phyloP scores from a whole-genome alignment of 192 early-diverging fungal species.

The Allomyces macrogynus region DNA sequence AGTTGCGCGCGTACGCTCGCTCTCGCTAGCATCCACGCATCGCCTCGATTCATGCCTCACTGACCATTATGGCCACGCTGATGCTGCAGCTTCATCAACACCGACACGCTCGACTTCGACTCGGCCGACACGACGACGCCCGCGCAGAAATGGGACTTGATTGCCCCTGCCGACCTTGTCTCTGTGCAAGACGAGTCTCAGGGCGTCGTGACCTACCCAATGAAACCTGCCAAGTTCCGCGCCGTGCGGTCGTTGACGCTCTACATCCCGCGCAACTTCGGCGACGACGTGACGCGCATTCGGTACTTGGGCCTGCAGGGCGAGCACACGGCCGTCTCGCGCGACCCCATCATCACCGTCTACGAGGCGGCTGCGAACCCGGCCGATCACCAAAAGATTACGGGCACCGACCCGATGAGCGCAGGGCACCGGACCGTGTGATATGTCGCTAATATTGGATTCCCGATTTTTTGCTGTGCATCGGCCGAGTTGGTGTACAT shows the following conservation, averaged over 20 bases:
- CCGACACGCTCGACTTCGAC: conserved; percentile 80
- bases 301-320: conserved; percentile 78
- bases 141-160: conserved; percentile 68
- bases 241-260: conserved; percentile 59
- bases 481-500: too few relatives aligned
- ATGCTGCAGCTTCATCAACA: conserved; percentile 54
- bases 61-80: conserved; percentile 1
- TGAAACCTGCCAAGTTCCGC: conserved; percentile 48
- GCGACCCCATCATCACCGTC: neutral
- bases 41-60: too few relatives aligned
- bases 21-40: too few relatives aligned
- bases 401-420: too few relatives aligned
- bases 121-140: conserved; percentile 39
- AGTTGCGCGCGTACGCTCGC: conserved; percentile 50
- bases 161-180: conserved; percentile 21
- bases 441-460: too few relatives aligned
- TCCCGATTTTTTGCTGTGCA: too few relatives aligned
- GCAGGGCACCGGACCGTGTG: too few relatives aligned
- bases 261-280: conserved; percentile 62
- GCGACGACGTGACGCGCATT: conserved; percentile 51
- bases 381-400: neutral
- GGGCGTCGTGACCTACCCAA: neutral
- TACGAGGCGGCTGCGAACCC: neutral
- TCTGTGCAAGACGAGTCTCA: conserved; percentile 38
- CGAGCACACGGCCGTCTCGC: conserved; percentile 52